Evolutionary conservation across 164 flowering plant genomes (phyloP).

Genomic region (Magnolia changhungtana): DNA sequence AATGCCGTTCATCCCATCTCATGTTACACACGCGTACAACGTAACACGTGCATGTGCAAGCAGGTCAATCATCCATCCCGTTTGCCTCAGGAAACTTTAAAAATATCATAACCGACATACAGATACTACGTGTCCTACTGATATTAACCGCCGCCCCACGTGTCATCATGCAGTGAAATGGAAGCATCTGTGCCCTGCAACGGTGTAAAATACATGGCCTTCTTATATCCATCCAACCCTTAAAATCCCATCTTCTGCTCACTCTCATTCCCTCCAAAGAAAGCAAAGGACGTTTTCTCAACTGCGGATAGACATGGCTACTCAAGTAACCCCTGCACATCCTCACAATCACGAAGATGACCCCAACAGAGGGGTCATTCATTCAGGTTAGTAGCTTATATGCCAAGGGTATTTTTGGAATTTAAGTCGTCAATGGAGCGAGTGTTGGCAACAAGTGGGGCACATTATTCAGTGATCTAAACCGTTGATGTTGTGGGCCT

Average conservation of each 20-base stretch:
- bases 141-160: not conserved
- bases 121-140: not conserved
- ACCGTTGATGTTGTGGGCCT: too few species aligned
- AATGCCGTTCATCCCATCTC: too few species aligned
- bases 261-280: not conserved
- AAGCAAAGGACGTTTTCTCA: not conserved
- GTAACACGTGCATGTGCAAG: too few species aligned
- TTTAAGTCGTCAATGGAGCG: too few species aligned
- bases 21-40: too few species aligned
- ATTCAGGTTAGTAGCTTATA: not conserved
- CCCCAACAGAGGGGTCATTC: not conserved
- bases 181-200: not conserved
- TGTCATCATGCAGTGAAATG: not conserved
- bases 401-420: not conserved
- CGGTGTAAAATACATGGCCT: not conserved
- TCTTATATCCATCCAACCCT: not conserved
- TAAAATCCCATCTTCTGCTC: not conserved
- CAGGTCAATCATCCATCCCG: too few species aligned
- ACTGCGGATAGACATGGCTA: not conserved
- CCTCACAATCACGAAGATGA: not conserved
- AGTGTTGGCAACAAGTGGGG: too few species aligned
- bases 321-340: not conserved
- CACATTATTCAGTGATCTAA: too few species aligned
- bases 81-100: too few species aligned
- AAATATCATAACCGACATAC: not conserved